Percentiles rank a stretch among this genome's conserved stretches.
Evolutionary conservation across 2,329 filamentous ascomycete species (phyloP).

Genomic region (Diaporthe amygdali): DNA sequence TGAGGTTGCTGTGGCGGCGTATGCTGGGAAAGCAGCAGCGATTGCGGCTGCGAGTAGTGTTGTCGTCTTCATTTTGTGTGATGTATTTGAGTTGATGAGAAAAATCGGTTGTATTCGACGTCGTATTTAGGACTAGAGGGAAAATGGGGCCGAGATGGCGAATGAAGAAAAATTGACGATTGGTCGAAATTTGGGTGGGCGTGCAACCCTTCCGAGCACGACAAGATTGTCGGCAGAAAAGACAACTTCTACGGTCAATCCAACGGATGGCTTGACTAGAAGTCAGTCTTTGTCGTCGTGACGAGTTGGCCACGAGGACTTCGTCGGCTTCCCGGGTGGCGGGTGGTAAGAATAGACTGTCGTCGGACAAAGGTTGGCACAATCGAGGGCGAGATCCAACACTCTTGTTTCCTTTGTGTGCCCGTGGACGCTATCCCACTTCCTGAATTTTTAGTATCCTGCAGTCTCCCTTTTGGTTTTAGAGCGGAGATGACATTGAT

Average conservation of each 20-base stretch:
- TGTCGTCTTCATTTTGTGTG: slow-evolving; percentile 24
- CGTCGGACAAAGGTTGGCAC: slow-evolving; percentile 18
- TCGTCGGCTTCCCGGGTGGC: not conserved
- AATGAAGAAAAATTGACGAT: not conserved
- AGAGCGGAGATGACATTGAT: slow-evolving; percentile 23
- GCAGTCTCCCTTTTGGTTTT: slow-evolving; percentile 17
- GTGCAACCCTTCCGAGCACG: not conserved
- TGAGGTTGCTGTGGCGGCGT: slow-evolving; percentile 19
- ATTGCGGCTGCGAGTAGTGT: slow-evolving; percentile 17
- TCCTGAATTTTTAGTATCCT: slow-evolving; percentile 12
- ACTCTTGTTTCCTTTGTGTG: slow-evolving; percentile 15
- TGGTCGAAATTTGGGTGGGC: not conserved
- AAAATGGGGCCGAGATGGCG: not conserved
- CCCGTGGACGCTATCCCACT: not conserved
- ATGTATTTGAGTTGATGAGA: not conserved
- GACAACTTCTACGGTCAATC: not conserved
- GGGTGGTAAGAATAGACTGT: slow-evolving; percentile 2
- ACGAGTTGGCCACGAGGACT: slow-evolving; percentile 7
- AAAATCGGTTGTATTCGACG: not conserved
- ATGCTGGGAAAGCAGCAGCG: slow-evolving; percentile 12
- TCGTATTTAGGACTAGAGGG: slow-evolving; percentile 7
- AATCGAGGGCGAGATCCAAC: slow-evolving; percentile 15
- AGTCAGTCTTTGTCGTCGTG: not conserved
- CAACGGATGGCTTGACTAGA: not conserved
- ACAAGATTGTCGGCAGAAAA: not conserved